Conservation (phyloP, 306 rosid species). For the Sophora flavescens region DNA sequence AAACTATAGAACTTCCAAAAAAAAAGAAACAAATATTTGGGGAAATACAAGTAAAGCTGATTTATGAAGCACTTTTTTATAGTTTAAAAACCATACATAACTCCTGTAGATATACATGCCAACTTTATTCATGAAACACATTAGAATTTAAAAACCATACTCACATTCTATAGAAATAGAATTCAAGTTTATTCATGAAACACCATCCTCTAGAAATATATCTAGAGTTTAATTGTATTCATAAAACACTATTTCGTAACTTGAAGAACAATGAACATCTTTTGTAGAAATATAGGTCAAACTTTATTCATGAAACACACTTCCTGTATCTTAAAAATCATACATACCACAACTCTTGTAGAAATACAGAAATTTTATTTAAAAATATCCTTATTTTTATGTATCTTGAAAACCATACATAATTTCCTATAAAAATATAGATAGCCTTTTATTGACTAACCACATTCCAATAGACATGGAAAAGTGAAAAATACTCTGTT, state of each 20-base stretch:
- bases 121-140: neutral
- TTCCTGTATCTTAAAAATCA: neutral
- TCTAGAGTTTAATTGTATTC: neutral
- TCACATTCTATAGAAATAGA: neutral
- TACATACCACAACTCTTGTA: neutral
- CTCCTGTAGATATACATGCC: neutral
- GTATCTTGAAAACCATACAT: neutral
- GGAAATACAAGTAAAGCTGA: too few relatives aligned
- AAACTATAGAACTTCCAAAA: too few relatives aligned
- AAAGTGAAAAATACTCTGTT: slow-evolving; percentile 10
- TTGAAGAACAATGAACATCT: neutral
- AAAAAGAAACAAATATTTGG: too few relatives aligned
- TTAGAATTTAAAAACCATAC: neutral
- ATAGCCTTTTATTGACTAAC: slow-evolving; percentile 18
- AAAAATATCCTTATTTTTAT: neutral
- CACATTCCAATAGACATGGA: neutral
- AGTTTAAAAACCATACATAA: too few relatives aligned
- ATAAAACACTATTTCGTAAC: neutral
- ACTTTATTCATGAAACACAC: neutral
- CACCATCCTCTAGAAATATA: neutral
- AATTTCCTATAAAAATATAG: neutral
- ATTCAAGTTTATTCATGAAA: neutral
- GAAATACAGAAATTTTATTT: neutral
- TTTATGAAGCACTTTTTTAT: too few relatives aligned
- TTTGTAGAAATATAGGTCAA: neutral